Base-by-base conservation (phyloP, 1,139 yeast genomes). In the Taphrina wiesneri region DNA sequence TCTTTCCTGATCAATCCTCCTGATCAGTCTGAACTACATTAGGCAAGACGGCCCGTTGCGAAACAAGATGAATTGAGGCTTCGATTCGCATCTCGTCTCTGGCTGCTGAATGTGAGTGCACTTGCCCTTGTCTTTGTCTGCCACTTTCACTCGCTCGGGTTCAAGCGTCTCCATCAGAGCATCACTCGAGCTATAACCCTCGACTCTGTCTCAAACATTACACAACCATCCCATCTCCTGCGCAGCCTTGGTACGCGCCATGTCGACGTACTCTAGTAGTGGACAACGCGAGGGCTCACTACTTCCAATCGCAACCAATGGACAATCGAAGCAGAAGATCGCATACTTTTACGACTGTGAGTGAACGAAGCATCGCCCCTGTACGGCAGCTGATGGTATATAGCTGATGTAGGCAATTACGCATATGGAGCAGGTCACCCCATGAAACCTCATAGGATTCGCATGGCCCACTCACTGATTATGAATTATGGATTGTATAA, bases 391-490 rank as follows among this genome's bases (percentile, higher is more conserved):
- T 21, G 65, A 45, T 54, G 13, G 13, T 49, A 3, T 72, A 6
- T 17, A 68, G 84, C 96, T 51, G 98, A 93, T 76, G 96, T 93
- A 62, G 98, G 98, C 43, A 93, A 93, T 78, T 93, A 92, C 77
- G 96, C 97, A 56, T 93, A 93, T 76, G 98, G 98, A 68, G 95
- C 97, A 9, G 97, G 97, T 32, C 99, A 93, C 82, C 97, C 97
- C 59, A 92, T 92, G 98, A 92, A 92, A 75, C 98, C 98, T 30
- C 97, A 92, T 76, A 86, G 98, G 76, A 92, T 92, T 80, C 87
- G 98, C 84, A 92, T 92, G 98, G 96, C 97, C 23, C 61, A 62
- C 28, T 26, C 56, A 25, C 63, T 93, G 74, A 89, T 93, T 72
- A 93, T 93, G 98, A 93, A 93, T 79, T 93, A 93, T 75, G 99